Percentiles rank a stretch among this genome's conserved stretches.
phyloP scores from a whole-genome alignment of 2,329 filamentous ascomycete species.

The Phaeosphaeriaceae sp. region DNA sequence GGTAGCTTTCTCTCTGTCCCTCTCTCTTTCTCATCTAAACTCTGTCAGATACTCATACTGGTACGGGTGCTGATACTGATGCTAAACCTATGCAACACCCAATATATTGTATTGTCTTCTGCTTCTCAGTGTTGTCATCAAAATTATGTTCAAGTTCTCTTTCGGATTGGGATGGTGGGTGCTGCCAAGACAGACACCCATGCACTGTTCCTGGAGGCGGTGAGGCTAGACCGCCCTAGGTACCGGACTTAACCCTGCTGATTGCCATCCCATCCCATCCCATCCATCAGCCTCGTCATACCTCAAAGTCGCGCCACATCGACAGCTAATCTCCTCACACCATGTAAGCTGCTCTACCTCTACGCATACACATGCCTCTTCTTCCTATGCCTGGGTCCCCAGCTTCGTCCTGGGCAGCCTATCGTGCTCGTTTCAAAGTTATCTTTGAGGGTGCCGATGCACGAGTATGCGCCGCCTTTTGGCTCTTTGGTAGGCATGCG shows the following conservation, averaged over 20 bases:
- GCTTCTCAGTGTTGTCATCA: not conserved
- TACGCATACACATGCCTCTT: conserved; percentile 35
- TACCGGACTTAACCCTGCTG: no score
- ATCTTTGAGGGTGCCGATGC: conserved; percentile 72
- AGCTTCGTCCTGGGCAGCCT: conserved; percentile 74
- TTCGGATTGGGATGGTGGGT: not conserved
- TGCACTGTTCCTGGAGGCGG: conserved; percentile 6
- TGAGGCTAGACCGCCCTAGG: no score
- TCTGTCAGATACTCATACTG: no score
- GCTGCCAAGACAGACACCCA: not conserved
- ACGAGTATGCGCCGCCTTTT: conserved; percentile 81
- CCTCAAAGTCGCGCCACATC: no score
- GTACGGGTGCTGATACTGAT: no score
- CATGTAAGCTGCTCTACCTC: conserved; percentile 10
- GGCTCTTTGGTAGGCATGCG: conserved; percentile 77
- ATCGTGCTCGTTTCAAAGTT: conserved; percentile 67
- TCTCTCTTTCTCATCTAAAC: no score
- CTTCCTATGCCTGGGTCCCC: conserved; percentile 65
- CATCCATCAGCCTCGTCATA: no score
- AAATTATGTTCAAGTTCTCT: no score
- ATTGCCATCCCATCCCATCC: not conserved
- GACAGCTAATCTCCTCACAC: no score
- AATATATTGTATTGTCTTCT: no score
- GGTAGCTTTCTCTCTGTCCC: no score
- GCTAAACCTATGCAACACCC: no score